Evolutionary conservation across 208 protist genomes (phyloP).

Genomic region (Crithidia expoeki): DNA sequence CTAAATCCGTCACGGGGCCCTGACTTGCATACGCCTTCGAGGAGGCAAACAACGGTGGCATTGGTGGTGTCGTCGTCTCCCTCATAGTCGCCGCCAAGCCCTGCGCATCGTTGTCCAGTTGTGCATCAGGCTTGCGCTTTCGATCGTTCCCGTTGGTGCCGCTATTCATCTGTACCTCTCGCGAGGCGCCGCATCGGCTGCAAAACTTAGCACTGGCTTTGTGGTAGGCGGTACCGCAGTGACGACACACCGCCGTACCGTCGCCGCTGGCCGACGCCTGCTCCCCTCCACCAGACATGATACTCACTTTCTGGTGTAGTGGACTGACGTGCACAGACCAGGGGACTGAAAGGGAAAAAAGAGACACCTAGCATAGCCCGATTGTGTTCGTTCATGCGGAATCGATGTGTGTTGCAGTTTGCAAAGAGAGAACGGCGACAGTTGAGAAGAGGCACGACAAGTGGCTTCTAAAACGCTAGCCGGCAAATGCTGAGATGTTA

Average conservation of each 20-base stretch:
- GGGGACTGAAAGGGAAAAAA: too few relatives aligned
- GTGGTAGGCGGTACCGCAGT: constrained; percentile 73
- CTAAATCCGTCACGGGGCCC: neutral
- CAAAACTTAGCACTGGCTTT: constrained; percentile 84
- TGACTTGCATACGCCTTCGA: neutral
- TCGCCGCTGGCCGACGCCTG: constrained; percentile 4
- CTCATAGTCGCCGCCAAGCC: neutral
- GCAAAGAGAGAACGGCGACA: too few relatives aligned
- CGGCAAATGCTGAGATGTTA: too few relatives aligned
- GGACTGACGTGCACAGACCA: too few relatives aligned
- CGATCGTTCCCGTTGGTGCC: neutral
- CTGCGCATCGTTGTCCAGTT: neutral
- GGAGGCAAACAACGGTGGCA: constrained; percentile 11
- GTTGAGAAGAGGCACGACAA: too few relatives aligned
- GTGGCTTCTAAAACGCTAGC: too few relatives aligned
- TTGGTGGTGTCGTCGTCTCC: neutral
- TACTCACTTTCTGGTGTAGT: too few relatives aligned
- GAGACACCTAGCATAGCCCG: too few relatives aligned
- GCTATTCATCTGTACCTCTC: neutral
- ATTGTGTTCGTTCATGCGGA: too few relatives aligned
- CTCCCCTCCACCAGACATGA: constrained; percentile 21
- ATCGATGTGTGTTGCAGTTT: too few relatives aligned
- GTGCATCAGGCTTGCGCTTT: neutral
- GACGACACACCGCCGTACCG: constrained; percentile 34
- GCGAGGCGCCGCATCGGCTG: constrained; percentile 76